phyloP scores from a whole-genome alignment of 1,284 basidiomycete genomes.

The Pseudozyma hubeiensis region DNA sequence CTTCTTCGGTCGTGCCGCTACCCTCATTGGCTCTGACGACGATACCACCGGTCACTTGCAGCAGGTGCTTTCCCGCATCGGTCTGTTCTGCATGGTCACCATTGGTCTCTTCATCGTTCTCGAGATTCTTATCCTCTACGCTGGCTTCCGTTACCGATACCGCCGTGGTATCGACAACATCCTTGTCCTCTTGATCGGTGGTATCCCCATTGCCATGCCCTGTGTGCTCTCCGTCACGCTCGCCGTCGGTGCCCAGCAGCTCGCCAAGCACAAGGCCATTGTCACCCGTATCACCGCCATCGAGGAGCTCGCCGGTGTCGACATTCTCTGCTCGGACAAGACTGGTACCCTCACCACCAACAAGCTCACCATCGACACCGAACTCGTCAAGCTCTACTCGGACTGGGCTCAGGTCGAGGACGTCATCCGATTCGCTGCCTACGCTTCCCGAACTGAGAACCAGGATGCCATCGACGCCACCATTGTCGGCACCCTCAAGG shows the following conservation, averaged over 20 bases:
- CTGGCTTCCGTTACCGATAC: constrained; percentile 74
- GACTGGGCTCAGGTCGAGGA: constrained; percentile 84
- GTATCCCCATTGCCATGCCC: constrained; percentile 95
- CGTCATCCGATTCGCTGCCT: constrained; percentile 90
- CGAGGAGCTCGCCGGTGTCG: constrained; percentile 91
- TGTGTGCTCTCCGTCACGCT: constrained; percentile 98
- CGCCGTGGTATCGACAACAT: constrained; percentile 90
- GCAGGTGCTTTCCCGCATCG: constrained; percentile 87
- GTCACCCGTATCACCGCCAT: constrained; percentile 96
- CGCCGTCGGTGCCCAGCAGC: constrained; percentile 91
- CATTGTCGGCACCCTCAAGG: constrained; percentile 82
- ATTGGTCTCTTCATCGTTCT: constrained; percentile 95
- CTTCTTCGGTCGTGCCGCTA: constrained; percentile 94
- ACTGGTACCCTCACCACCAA: constrained; percentile 96
- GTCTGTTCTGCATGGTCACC: constrained; percentile 85
- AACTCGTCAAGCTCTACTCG: constrained; percentile 90
- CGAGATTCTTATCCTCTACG: constrained; percentile 96
- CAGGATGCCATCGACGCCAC: constrained; percentile 95
- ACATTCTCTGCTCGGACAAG: constrained; percentile 97
- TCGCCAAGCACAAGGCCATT: constrained; percentile 93
- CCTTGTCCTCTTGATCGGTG: constrained; percentile 97
- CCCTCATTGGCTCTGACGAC: constrained; percentile 93
- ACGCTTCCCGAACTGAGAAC: constrained; percentile 97
- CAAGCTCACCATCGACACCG: constrained; percentile 94
- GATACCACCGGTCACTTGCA: constrained; percentile 77